phyloP scores from a whole-genome alignment of 176 grass and related monocot species.

The Ananas comosus region DNA sequence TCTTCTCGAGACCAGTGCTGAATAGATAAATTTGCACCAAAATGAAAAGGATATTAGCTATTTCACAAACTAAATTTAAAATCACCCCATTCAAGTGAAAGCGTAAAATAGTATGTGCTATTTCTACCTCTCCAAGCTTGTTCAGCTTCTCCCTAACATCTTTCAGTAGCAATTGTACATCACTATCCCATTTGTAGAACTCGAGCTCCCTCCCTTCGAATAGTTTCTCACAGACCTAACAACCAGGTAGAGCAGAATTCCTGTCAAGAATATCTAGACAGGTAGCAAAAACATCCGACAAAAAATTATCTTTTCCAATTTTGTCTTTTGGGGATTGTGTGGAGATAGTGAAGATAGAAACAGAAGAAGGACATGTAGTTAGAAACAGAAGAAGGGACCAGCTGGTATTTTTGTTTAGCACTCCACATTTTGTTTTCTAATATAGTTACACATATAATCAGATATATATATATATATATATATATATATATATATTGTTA shows the following conservation, averaged over 20 bases:
- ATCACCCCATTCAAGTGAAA: conserved; percentile 4
- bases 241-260: conserved; percentile 9
- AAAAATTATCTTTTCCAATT: background rate
- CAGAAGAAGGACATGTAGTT: too few relatives aligned
- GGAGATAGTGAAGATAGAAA: too few relatives aligned
- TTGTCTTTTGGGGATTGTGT: background rate
- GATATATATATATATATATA: too few relatives aligned
- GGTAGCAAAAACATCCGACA: background rate
- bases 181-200: conserved; percentile 81
- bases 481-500: too few relatives aligned
- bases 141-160: conserved; percentile 66
- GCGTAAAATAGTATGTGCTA: background rate
- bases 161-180: conserved; percentile 62
- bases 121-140: conserved; percentile 62
- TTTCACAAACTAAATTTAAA: background rate
- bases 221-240: conserved; percentile 58
- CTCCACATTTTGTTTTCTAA: too few relatives aligned
- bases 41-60: background rate
- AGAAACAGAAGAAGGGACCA: too few relatives aligned
- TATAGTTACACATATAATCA: too few relatives aligned
- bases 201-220: conserved; percentile 64
- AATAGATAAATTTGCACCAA: conserved; percentile 5
- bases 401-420: too few relatives aligned
- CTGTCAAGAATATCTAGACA: conserved; percentile 4
- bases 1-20: conserved; percentile 90